These are phyloP conservation scores for Colletotrichum abscissum DNA, from an alignment of 2,329 filamentous ascomycete species.

Conservation along the genomic window DNA sequence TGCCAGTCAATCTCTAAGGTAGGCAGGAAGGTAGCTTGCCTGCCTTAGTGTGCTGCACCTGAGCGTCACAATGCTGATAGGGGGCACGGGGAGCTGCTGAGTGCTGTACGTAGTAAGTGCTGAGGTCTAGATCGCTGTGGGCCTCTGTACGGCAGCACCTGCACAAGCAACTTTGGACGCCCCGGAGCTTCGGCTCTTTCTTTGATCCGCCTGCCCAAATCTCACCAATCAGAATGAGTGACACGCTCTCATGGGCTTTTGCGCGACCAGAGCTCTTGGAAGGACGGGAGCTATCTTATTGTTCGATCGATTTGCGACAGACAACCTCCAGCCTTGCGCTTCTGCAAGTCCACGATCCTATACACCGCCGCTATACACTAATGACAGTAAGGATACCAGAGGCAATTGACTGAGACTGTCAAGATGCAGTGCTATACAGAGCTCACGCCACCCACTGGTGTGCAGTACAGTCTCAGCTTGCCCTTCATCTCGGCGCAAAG, in stretches of 20 bases:
- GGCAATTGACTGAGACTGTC: slow-evolving; percentile 45
- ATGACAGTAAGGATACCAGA: slow-evolving; percentile 19
- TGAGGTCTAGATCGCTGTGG: background rate
- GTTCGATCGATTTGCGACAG: slow-evolving; percentile 1
- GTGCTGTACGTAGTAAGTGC: background rate
- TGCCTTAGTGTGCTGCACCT: background rate
- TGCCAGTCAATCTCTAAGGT: background rate
- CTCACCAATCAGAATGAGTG: slow-evolving; percentile 24
- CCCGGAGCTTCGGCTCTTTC: background rate
- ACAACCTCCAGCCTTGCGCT: background rate
- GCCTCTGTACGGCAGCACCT: background rate
- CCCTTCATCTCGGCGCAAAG: slow-evolving; percentile 81
- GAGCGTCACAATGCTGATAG: background rate
- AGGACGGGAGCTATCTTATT: slow-evolving; percentile 4
- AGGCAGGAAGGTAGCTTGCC: background rate
- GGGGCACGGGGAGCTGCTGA: background rate
- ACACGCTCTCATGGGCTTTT: background rate
- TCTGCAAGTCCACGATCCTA: background rate
- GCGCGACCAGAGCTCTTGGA: slow-evolving; percentile 11
- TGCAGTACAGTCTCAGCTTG: slow-evolving; percentile 86
- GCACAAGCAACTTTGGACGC: background rate
- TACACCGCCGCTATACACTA: slow-evolving; percentile 1
- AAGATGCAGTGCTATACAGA: slow-evolving; percentile 98
- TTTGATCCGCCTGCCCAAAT: background rate
- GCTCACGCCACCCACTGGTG: slow-evolving; percentile 91